Conservation (phyloP, 208 protist genomes). For the Trichomonas tenax region DNA sequence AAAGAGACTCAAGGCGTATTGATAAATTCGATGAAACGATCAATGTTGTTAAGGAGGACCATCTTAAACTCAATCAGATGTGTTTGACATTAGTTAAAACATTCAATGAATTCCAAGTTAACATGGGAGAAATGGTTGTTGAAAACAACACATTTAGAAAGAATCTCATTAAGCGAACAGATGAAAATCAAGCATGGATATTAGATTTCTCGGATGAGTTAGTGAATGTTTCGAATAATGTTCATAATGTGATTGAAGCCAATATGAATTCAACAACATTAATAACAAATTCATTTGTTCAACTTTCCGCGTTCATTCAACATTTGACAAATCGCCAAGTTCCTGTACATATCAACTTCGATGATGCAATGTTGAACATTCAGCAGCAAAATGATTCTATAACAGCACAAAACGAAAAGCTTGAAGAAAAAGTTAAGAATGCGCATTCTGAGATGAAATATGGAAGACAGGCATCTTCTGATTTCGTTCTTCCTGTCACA, state of each 20-base stretch:
- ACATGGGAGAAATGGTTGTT: neutral
- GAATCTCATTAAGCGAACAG: neutral
- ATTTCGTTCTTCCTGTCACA: no score
- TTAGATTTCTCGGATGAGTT: neutral
- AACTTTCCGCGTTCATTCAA: neutral
- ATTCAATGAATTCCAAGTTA: neutral
- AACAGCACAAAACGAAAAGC: neutral
- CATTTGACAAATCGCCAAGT: neutral
- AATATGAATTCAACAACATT: neutral
- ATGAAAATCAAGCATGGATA: neutral
- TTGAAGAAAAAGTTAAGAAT: neutral
- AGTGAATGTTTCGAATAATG: neutral
- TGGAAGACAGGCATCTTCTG: no score
- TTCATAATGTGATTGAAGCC: neutral
- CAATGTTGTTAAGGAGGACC: neutral
- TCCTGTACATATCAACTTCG: neutral
- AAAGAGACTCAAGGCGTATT: neutral
- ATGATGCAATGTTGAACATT: neutral
- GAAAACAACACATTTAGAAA: neutral
- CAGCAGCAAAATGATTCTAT: neutral
- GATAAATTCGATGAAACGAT: neutral
- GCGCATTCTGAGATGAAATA: neutral
- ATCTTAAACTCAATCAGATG: neutral
- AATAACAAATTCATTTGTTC: neutral
- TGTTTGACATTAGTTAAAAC: neutral